These are phyloP conservation scores for Eutrema salsugineum DNA, from an alignment of 441 rosid species.

Conservation along the genomic window DNA sequence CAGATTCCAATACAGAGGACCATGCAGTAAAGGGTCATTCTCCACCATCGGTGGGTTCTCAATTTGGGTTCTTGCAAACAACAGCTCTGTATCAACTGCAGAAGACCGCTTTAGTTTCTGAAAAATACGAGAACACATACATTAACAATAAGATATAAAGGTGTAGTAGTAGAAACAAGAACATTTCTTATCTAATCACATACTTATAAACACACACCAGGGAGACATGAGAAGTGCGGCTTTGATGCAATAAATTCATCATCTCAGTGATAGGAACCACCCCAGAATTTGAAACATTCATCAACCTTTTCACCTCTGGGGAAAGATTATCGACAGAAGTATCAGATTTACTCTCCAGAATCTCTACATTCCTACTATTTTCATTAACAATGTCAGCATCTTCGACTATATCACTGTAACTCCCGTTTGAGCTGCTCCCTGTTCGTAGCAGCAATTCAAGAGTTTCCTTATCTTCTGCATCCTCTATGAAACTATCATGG, in stretches of 20 bases:
- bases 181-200: neutral
- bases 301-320: slow-evolving; percentile 30
- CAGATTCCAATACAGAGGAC: slow-evolving; percentile 64
- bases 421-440: slow-evolving; percentile 2
- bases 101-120: slow-evolving; percentile 67
- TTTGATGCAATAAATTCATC: slow-evolving; percentile 50
- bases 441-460: slow-evolving; percentile 12
- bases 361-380: slow-evolving; percentile 26
- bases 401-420: slow-evolving; percentile 9
- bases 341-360: slow-evolving; percentile 21
- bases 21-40: slow-evolving; percentile 48
- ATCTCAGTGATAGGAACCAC: slow-evolving; percentile 55
- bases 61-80: slow-evolving; percentile 56
- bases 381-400: slow-evolving; percentile 16
- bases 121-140: neutral
- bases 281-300: slow-evolving; percentile 32
- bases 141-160: neutral
- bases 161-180: neutral
- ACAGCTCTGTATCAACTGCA: slow-evolving; percentile 50
- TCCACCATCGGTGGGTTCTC: slow-evolving; percentile 49
- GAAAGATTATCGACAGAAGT: slow-evolving; percentile 16
- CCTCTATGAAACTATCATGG: slow-evolving; percentile 12
- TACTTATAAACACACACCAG: slow-evolving; percentile 31
- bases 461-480: slow-evolving; percentile 17
- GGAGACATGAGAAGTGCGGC: slow-evolving; percentile 40